phyloP scores from a whole-genome alignment of 257 asterid species.

The Solanum appendiculatum region DNA sequence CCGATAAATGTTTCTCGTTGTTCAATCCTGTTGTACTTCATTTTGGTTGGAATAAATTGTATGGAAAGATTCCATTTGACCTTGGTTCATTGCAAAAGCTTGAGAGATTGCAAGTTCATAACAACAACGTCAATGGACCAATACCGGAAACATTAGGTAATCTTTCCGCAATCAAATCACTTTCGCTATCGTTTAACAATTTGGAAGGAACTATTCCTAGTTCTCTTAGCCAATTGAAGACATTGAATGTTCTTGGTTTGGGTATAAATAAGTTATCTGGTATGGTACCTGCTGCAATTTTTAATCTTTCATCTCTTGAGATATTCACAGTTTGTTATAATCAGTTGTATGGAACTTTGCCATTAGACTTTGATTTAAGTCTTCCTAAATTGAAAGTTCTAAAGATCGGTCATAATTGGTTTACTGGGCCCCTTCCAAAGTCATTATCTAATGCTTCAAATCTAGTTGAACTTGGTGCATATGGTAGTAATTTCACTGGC shows the following conservation, averaged over 20 bases:
- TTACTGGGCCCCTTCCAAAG: background rate
- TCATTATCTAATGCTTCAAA: background rate
- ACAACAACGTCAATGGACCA: background rate
- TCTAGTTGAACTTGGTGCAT: background rate
- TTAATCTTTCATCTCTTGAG: background rate
- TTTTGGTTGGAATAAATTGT: background rate
- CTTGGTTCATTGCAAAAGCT: constrained; percentile 3
- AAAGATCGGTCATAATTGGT: background rate
- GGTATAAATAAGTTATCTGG: background rate
- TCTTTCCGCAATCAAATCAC: background rate
- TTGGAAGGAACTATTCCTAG: background rate
- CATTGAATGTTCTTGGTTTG: background rate
- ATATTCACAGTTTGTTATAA: background rate
- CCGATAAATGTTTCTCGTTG: background rate
- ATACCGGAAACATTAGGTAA: background rate
- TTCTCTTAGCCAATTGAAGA: background rate
- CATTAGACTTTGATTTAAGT: background rate
- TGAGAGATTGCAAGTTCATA: background rate
- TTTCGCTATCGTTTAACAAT: background rate
- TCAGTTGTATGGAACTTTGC: background rate
- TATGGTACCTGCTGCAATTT: background rate
- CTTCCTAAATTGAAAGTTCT: background rate
- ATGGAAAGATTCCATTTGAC: background rate
- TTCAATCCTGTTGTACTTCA: background rate
- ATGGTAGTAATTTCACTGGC: background rate